These are phyloP conservation scores for Tetrastigma voinierianum DNA, from an alignment of 164 flowering plant genomes.

Conservation along the genomic window DNA sequence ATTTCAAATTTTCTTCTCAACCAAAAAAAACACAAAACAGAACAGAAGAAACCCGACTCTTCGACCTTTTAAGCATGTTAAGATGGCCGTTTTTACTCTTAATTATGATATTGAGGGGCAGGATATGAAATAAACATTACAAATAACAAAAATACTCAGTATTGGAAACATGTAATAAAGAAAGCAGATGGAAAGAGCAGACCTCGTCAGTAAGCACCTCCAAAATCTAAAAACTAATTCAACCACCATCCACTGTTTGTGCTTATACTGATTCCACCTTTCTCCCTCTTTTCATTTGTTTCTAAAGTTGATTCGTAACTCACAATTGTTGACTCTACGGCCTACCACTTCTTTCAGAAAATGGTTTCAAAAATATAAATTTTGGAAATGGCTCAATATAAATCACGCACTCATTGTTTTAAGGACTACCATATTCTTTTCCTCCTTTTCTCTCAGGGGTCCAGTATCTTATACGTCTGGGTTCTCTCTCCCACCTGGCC, in stretches of 20 bases:
- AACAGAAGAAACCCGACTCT: too few species aligned
- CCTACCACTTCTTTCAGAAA: conserved; percentile 37
- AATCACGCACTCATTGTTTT: background rate
- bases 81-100: too few species aligned
- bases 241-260: conserved; percentile 62
- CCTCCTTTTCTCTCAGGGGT: conserved; percentile 97
- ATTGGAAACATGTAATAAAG: background rate
- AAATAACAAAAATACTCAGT: conserved; percentile 1
- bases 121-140: background rate
- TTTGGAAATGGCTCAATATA: background rate
- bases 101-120: too few species aligned
- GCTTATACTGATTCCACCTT: conserved; percentile 86
- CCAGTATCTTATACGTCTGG: conserved; percentile 96
- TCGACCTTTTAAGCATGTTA: too few species aligned
- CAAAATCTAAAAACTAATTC: conserved; percentile 95
- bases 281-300: conserved; percentile 74
- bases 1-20: too few species aligned
- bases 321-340: conserved; percentile 80
- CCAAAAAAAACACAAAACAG: too few species aligned
- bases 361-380: conserved; percentile 1
- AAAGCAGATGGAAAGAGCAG: background rate
- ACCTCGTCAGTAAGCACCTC: conserved; percentile 97
- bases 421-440: conserved; percentile 77
- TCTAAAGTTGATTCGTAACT: too few species aligned
- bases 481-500: too few species aligned